phyloP scores from a whole-genome alignment of 169 alveolate genomes.

The Sarcocystis neurona region DNA sequence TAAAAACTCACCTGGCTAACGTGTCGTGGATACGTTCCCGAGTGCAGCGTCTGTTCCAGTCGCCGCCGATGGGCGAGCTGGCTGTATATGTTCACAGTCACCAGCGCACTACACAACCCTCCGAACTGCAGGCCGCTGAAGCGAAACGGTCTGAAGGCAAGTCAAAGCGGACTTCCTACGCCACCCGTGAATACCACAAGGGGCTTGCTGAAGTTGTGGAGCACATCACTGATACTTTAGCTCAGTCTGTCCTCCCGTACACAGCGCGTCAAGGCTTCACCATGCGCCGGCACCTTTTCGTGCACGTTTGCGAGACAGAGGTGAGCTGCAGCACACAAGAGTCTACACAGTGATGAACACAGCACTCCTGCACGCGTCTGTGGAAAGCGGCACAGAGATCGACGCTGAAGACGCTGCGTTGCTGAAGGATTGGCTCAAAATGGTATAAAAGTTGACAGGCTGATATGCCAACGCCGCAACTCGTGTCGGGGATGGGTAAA shows the following conservation, averaged over 20 bases:
- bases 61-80: too few relatives aligned
- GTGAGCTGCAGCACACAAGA: too few relatives aligned
- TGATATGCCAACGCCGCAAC: neutral
- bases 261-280: neutral
- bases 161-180: neutral
- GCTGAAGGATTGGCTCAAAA: neutral
- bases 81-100: neutral
- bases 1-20: too few relatives aligned
- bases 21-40: too few relatives aligned
- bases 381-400: neutral
- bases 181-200: neutral
- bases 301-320: slow-evolving; percentile 10
- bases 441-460: neutral
- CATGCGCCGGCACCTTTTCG: neutral
- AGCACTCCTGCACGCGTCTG: too few relatives aligned
- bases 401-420: neutral
- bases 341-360: too few relatives aligned
- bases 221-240: neutral
- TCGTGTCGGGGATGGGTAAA: neutral
- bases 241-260: neutral
- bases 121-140: neutral
- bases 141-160: neutral
- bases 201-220: neutral
- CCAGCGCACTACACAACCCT: neutral
- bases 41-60: too few relatives aligned